Base-by-base conservation (phyloP, 177 flowering plant species). In the Tripterygium wilfordii region DNA sequence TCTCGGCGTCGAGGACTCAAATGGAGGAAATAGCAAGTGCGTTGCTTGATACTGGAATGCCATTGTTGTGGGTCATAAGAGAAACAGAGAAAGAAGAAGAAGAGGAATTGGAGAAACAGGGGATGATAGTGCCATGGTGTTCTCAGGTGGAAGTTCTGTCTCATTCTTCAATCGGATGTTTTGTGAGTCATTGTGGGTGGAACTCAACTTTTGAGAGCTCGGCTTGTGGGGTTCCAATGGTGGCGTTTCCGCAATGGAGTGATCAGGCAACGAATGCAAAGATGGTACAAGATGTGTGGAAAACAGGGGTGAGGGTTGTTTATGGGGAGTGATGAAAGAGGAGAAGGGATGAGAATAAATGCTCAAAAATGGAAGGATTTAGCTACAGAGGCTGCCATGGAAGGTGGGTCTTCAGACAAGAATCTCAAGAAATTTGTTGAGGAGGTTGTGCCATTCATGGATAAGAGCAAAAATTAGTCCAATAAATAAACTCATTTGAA, bases 201-300 rank as follows among this genome's bases (percentile, higher is more conserved):
- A n/a, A n/a, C n/a, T n/a, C n/a, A 8, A 65, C 69, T 4, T 8
- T 63, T 5, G 82, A 74, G 48, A 63, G 79, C 33, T n/a, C 71
- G 19, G 45, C 38, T 1, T 44, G 25, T 2, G 85, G 83, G 8
- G 71, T 75, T 8, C 89, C 83, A 0, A 43, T 75, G 60, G 78
- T 79, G 50, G 74, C 57, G 4, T 60, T 69, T 43, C 89, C 85
- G 0, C 81, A 69, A 36, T 68, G 73, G 69, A 5, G 68, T 0
- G 89, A 82, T 20, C 89, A 82, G 43, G 20, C 37, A 15, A 36
- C 81, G 13, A 79, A 77, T 42, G 83, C 80, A 0, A 82, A 64
- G 72, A 24, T 77, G 48, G 22, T 77, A 0, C 66, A 69, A 18
- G 74, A 67, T 8, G 41, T 60, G 44, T 75, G 75, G 75, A 45